Evolutionary conservation across 2,329 filamentous ascomycete genomes (phyloP).

Genomic region (Rhynchosporium graminicola): DNA sequence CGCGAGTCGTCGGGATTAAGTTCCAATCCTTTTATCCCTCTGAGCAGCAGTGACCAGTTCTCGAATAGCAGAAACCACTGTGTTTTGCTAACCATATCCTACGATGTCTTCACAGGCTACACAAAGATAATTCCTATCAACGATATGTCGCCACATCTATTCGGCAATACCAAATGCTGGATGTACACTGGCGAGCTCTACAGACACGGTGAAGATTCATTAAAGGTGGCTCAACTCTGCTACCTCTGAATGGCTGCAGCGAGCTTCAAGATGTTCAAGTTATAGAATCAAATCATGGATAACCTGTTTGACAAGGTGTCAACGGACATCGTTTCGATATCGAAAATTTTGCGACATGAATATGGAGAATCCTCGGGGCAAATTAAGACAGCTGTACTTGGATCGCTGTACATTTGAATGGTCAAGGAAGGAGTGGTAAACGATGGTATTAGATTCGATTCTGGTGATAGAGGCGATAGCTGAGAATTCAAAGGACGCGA

Average conservation of each 20-base stretch:
- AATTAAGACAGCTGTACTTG: background rate
- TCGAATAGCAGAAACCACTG: too few species aligned
- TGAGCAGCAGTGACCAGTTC: too few species aligned
- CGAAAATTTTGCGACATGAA: background rate
- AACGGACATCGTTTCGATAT: background rate
- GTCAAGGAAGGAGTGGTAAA: background rate
- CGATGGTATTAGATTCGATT: background rate
- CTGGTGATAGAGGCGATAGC: background rate
- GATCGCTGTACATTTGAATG: background rate
- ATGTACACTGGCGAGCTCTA: background rate
- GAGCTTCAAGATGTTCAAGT: background rate
- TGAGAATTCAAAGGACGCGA: background rate
- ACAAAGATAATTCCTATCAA: background rate
- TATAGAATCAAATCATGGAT: constrained; percentile 4
- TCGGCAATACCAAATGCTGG: background rate
- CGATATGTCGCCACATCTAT: background rate
- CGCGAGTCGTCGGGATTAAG: too few species aligned
- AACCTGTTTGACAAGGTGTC: background rate
- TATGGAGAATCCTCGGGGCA: background rate
- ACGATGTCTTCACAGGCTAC: background rate
- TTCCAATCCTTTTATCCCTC: too few species aligned
- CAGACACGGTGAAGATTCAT: background rate
- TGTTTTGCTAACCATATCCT: too few species aligned
- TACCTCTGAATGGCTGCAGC: constrained; percentile 4
- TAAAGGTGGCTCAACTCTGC: background rate